These are phyloP conservation scores for Mycena indigotica DNA, from an alignment of 768 basidiomycete genomes.

Conservation along the genomic window DNA sequence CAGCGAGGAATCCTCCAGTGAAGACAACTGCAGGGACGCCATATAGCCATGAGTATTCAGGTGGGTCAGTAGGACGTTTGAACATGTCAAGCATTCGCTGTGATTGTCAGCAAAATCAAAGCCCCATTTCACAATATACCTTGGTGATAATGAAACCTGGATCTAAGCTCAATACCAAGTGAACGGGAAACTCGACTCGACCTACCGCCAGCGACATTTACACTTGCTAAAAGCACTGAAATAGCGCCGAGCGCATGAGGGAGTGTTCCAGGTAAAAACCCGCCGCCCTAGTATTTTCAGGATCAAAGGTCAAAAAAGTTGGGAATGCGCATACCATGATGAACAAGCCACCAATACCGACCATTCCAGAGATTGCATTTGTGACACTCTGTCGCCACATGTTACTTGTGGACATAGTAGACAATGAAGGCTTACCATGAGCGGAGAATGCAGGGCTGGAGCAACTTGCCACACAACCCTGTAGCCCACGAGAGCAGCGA, in stretches of 20 bases:
- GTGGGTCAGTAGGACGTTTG: slow-evolving; percentile 84
- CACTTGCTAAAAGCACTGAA: slow-evolving; percentile 84
- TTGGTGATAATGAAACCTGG: slow-evolving; percentile 72
- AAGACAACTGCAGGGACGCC: slow-evolving; percentile 79
- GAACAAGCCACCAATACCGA: slow-evolving; percentile 84
- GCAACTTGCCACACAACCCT: slow-evolving; percentile 84
- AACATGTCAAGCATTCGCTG: slow-evolving; percentile 93
- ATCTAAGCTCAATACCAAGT: neutral
- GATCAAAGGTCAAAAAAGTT: neutral
- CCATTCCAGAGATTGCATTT: slow-evolving; percentile 49
- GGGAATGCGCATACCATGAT: slow-evolving; percentile 59
- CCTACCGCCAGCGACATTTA: slow-evolving; percentile 81
- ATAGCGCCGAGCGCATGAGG: slow-evolving; percentile 79
- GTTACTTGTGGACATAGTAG: neutral
- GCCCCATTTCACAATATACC: slow-evolving; percentile 4
- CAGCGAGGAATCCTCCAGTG: slow-evolving; percentile 78
- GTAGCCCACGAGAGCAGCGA: slow-evolving; percentile 77
- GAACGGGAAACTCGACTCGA: neutral
- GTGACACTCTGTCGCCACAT: slow-evolving; percentile 13
- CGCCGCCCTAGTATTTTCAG: slow-evolving; percentile 48
- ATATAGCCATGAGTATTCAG: slow-evolving; percentile 86
- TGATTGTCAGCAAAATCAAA: neutral
- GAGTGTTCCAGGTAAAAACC: slow-evolving; percentile 78
- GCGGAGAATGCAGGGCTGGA: slow-evolving; percentile 84
- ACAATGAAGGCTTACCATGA: slow-evolving; percentile 47